Conservation (phyloP, 805 yeast genomes). For the Kazachstania psychrophila region DNA sequence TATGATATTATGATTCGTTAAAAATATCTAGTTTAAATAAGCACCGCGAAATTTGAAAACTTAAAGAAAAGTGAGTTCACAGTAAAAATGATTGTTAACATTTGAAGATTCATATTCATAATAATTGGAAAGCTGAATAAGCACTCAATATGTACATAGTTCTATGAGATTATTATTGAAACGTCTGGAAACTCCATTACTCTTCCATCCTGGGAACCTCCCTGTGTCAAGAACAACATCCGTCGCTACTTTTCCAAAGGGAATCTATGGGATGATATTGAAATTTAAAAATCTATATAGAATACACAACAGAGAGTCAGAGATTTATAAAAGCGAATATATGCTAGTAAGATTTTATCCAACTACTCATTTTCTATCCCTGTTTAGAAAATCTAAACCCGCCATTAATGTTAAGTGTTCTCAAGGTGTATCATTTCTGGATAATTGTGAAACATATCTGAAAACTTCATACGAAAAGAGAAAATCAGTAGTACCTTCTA, state of each 20-base stretch:
- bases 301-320: constrained; percentile 11
- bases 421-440: constrained; percentile 1
- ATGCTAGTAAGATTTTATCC: constrained; percentile 23
- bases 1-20: too few species aligned
- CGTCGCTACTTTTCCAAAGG: background rate
- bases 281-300: constrained; percentile 5
- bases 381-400: constrained; percentile 27
- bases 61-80: too few species aligned
- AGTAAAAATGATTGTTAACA: too few species aligned
- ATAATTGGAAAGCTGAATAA: too few species aligned
- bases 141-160: background rate
- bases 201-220: background rate
- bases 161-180: background rate
- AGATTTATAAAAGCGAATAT: constrained; percentile 16
- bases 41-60: too few species aligned
- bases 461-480: constrained; percentile 2
- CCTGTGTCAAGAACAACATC: constrained; percentile 1
- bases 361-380: constrained; percentile 21
- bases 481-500: constrained; percentile 15
- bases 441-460: constrained; percentile 3
- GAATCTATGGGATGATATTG: constrained; percentile 6
- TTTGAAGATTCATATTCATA: too few species aligned
- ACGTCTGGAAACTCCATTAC: background rate
- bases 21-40: too few species aligned
- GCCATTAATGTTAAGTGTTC: constrained; percentile 13